Evolutionary conservation across 2,329 filamentous ascomycete species (phyloP).

Genomic region (Aureobasidium sp.): DNA sequence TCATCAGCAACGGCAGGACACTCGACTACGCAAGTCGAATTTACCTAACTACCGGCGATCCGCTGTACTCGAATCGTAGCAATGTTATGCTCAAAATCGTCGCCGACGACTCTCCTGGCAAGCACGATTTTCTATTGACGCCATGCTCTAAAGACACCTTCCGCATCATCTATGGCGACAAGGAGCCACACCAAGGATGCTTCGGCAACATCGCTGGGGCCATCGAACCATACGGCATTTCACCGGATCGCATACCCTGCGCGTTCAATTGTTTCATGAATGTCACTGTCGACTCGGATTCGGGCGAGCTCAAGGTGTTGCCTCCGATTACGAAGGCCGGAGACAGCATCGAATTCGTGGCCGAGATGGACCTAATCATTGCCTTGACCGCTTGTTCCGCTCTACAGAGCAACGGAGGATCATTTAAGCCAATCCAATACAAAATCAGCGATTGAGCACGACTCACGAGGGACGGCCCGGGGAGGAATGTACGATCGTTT

Average conservation of each 20-base stretch:
- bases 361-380: constrained; percentile 22
- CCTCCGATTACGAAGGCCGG: constrained; percentile 20
- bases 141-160: constrained; percentile 19
- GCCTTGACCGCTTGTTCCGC: constrained; percentile 21
- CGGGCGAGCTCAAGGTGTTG: constrained; percentile 18
- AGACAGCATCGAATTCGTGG: constrained; percentile 20
- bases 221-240: constrained; percentile 16
- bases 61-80: constrained; percentile 18
- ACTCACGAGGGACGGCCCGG: background rate
- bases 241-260: constrained; percentile 18
- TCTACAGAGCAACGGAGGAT: constrained; percentile 18
- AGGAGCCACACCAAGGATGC: constrained; percentile 21
- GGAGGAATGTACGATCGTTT: background rate
- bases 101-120: constrained; percentile 10
- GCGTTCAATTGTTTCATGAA: constrained; percentile 24
- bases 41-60: constrained; percentile 17
- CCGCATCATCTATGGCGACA: constrained; percentile 19
- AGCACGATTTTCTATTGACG: constrained; percentile 19
- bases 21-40: constrained; percentile 19
- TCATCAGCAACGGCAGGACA: constrained; percentile 18
- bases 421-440: constrained; percentile 19
- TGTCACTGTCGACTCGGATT: constrained; percentile 19
- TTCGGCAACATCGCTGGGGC: constrained; percentile 21
- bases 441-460: constrained; percentile 3
- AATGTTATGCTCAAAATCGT: constrained; percentile 13